These are phyloP conservation scores for Botrytis elliptica DNA, from an alignment of 2,329 filamentous ascomycete species.

Conservation along the genomic window DNA sequence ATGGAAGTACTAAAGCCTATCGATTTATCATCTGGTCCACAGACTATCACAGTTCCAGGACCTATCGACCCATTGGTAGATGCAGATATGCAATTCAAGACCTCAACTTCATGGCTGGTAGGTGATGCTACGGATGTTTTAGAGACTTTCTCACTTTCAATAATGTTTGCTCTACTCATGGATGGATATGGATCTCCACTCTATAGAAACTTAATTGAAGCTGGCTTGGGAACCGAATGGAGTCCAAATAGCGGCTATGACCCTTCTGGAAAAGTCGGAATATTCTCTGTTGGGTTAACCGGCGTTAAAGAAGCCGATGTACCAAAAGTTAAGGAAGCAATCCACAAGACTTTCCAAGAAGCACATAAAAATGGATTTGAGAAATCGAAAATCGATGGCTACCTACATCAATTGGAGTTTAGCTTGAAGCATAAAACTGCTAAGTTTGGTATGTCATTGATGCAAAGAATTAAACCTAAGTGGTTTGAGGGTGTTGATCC, in stretches of 20 bases:
- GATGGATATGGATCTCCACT: slow-evolving; percentile 95
- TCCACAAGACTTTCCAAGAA: slow-evolving; percentile 70
- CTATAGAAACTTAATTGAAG: slow-evolving; percentile 84
- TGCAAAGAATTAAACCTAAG: slow-evolving; percentile 82
- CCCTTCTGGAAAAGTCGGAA: slow-evolving; percentile 68
- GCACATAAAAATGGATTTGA: slow-evolving; percentile 78
- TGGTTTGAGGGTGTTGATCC: slow-evolving; percentile 97
- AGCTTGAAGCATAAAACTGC: slow-evolving; percentile 93
- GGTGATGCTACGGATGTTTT: slow-evolving; percentile 79
- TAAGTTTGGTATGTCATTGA: slow-evolving; percentile 86
- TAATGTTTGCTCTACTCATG: slow-evolving; percentile 80
- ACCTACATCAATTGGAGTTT: slow-evolving; percentile 92
- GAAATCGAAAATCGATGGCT: slow-evolving; percentile 84
- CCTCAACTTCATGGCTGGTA: slow-evolving; percentile 88
- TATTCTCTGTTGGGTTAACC: slow-evolving; percentile 88
- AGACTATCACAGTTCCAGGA: slow-evolving; percentile 69
- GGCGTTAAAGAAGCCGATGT: slow-evolving; percentile 84
- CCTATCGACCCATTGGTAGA: slow-evolving; percentile 86
- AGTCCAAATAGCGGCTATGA: slow-evolving; percentile 95
- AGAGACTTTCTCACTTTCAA: slow-evolving; percentile 82
- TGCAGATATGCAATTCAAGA: slow-evolving; percentile 85
- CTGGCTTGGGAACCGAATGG: slow-evolving; percentile 87
- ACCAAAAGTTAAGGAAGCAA: slow-evolving; percentile 69
- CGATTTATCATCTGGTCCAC: slow-evolving; percentile 63
- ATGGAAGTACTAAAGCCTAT: slow-evolving; percentile 75